These are phyloP conservation scores for Mycogone perniciosa DNA, from an alignment of 2,329 filamentous ascomycete species.

Conservation along the genomic window DNA sequence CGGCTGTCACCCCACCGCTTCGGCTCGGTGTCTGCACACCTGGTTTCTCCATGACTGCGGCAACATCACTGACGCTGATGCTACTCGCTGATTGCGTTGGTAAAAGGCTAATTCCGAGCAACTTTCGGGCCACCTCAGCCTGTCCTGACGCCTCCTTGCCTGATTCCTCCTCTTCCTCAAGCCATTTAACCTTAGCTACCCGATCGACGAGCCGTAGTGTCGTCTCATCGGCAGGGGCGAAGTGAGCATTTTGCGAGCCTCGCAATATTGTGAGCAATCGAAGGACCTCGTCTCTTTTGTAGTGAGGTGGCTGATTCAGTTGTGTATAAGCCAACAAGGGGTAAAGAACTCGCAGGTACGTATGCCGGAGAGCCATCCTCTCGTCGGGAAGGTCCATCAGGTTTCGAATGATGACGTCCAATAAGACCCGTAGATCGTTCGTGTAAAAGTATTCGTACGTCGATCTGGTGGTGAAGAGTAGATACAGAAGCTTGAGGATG, in stretches of 20 bases:
- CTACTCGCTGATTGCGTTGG: conserved; percentile 61
- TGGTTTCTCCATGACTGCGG: conserved; percentile 73
- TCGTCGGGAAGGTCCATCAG: conserved; percentile 92
- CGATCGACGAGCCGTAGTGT: conserved; percentile 70
- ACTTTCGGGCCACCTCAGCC: conserved; percentile 48
- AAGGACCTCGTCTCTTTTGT: conserved; percentile 82
- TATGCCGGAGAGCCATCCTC: conserved; percentile 71
- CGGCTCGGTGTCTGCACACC: conserved; percentile 75
- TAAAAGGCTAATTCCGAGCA: conserved; percentile 66
- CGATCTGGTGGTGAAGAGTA: conserved; percentile 84
- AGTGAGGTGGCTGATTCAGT: conserved; percentile 76
- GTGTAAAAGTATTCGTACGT: conserved; percentile 99
- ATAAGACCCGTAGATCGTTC: conserved; percentile 86
- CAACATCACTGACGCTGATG: conserved; percentile 71
- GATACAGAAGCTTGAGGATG: conserved; percentile 92
- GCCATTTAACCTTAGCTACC: conserved; percentile 67
- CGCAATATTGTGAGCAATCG: conserved; percentile 66
- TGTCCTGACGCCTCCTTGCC: conserved; percentile 30
- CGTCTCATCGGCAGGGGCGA: conserved; percentile 74
- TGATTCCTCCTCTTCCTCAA: conserved; percentile 39
- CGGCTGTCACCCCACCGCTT: conserved; percentile 19
- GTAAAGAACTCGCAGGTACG: conserved; percentile 87
- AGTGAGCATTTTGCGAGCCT: conserved; percentile 62
- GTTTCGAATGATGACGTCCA: conserved; percentile 95
- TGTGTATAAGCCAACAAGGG: conserved; percentile 89